Percentiles rank a stretch among this genome's conserved stretches.
phyloP scores from a whole-genome alignment of 495 filamentous ascomycete genomes.

The Evernia prunastri region DNA sequence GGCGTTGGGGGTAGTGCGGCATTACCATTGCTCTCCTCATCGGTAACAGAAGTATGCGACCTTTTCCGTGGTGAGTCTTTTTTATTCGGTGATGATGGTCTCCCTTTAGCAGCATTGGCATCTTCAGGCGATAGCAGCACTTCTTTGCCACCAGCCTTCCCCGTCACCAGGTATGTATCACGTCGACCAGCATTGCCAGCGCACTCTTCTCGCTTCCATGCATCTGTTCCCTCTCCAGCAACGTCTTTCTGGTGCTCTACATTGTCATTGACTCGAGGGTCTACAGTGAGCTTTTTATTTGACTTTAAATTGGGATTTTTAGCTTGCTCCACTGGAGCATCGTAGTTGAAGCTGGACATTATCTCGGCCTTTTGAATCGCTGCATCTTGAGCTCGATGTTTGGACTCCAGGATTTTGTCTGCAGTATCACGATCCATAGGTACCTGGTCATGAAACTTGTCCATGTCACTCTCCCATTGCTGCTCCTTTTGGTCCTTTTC shows the following conservation, averaged over 20 bases:
- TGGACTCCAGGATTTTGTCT: constrained; percentile 49
- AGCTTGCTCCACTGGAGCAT: constrained; percentile 63
- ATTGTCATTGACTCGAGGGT: constrained; percentile 59
- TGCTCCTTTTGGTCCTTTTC: constrained; percentile 16
- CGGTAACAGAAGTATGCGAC: constrained; percentile 25
- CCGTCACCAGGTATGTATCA: constrained; percentile 54
- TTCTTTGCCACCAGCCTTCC: constrained; percentile 47
- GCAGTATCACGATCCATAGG: constrained; percentile 37
- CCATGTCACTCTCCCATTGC: constrained; percentile 45
- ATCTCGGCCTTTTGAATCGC: constrained; percentile 53
- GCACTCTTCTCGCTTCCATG: constrained; percentile 52
- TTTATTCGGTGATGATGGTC: constrained; percentile 50
- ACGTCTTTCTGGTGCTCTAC: constrained; percentile 66
- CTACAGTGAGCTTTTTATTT: constrained; percentile 53
- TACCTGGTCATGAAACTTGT: constrained; percentile 43
- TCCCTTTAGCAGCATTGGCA: constrained; percentile 19
- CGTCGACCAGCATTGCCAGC: constrained; percentile 52
- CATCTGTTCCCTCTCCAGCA: constrained; percentile 66
- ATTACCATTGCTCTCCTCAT: constrained; percentile 36
- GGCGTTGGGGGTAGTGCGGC: constrained; percentile 46
- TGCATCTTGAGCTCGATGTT: constrained; percentile 55
- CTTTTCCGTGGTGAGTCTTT: constrained; percentile 49
- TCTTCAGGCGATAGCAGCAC: constrained; percentile 47
- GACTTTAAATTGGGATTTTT: constrained; percentile 55
- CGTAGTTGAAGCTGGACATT: constrained; percentile 77